These are phyloP conservation scores for Rhododendron simsii DNA, from an alignment of 148 eudicot species.

Conservation along the genomic window DNA sequence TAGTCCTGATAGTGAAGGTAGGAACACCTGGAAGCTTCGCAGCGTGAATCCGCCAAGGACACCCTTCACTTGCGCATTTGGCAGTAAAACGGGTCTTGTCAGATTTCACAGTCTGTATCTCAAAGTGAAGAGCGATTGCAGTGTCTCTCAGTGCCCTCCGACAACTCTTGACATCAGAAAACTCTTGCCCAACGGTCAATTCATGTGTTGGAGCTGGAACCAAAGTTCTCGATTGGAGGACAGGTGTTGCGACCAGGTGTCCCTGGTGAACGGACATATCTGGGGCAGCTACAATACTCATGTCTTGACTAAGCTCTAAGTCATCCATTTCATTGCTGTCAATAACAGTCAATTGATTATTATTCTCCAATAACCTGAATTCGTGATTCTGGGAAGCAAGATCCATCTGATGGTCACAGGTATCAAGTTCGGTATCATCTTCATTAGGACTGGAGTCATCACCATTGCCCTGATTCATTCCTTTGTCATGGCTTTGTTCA, in stretches of 20 bases:
- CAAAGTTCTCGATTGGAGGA: conserved; percentile 43
- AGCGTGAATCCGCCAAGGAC: conserved; percentile 82
- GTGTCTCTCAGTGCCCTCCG: conserved; percentile 54
- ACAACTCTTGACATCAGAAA: conserved; percentile 63
- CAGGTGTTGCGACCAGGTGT: conserved; percentile 21
- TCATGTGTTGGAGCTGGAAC: conserved; percentile 43
- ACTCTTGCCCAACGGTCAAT: conserved; percentile 61
- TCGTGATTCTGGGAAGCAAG: conserved; percentile 17
- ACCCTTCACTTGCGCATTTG: conserved; percentile 67
- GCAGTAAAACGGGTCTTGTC: conserved; percentile 80
- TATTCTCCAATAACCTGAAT: conserved; percentile 24
- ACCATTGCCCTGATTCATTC: conserved; percentile 13
- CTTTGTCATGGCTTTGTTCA: conserved; percentile 26
- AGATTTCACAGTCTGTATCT: conserved; percentile 68
- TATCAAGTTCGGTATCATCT: conserved; percentile 27
- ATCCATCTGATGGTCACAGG: conserved; percentile 26
- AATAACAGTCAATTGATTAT: conserved; percentile 25
- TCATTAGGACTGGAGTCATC: conserved; percentile 25
- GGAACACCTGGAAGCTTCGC: conserved; percentile 76
- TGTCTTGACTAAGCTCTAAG: conserved; percentile 30
- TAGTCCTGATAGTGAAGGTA: conserved; percentile 68
- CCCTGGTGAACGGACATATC: conserved; percentile 28
- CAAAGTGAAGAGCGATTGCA: conserved; percentile 76
- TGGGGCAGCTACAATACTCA: conserved; percentile 20
- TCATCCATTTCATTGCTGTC: conserved; percentile 33